Evolutionary conservation across 1,139 yeast genomes (phyloP), one percentile per base, ranked within the genome.

Genomic region (Yamadazyma aaseri): DNA sequence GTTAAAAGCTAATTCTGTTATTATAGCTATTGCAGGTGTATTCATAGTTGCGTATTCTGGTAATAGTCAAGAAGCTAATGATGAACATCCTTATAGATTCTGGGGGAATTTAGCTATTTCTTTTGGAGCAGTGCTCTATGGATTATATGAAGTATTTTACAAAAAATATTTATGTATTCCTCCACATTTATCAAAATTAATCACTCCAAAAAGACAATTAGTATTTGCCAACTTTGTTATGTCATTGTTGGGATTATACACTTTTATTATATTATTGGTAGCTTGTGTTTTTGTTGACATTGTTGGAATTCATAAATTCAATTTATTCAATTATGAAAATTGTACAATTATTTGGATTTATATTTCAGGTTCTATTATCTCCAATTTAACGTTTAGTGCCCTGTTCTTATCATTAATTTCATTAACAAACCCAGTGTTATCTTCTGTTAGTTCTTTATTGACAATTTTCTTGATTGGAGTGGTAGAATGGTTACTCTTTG

Each of bases 81-180:
- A 50, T 4, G 51, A 48, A 5, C 79, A 78, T 46, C 87, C 90
- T 2, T 67, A 79, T 48, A 61, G 95, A 39, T 60, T 81, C 20
- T 56, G 76, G 54, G 96, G 96, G 9, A 86, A 87, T 50, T 38
- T 81, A 22, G 67, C 86, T 26, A 86, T 87, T 34, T 75, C 82
- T 1, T 49, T 72, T 6, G 96, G 96, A n/a, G 92, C 96, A 0
- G 65, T 87, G 2, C 53, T 86, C 38, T 87, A 86, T 48, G 96
- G 96, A 2, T 73, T 84, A 37, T 87, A 87, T 55, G 96, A 87
- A 53, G 95, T 86, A 3, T 62, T 85, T 26, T 87, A 86, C 66
- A 87, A 87, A 58, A 76, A 76, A 47, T 67, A 75, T 45, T 73
- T 82, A 10, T 86, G 96, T 55, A 86, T 92, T 9, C 94, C 95